Base-by-base conservation (phyloP, 2,329 filamentous ascomycete genomes). In the Aspergillus spinulosporus region DNA sequence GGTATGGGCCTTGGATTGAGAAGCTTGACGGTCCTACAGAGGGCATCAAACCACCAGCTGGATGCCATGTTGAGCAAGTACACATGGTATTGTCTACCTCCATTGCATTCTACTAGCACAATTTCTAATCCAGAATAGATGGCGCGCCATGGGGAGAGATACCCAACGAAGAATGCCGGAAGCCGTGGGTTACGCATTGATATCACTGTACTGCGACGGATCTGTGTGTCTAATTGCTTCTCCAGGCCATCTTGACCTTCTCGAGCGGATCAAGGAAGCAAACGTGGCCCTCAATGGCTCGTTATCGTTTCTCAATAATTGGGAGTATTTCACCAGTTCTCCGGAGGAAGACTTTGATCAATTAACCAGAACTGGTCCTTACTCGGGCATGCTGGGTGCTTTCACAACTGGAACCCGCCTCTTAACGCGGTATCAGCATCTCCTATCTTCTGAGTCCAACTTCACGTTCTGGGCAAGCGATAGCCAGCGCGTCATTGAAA, bases 141-240 rank as follows among this genome's bases (percentile, higher is more conserved):
- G 73, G 80, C 82, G 15, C 76, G 83, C 40, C 83, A 85, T 71
- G 80, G 74, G 21, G 83, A 84, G 64, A 72, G 83, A 64, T 84
- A 83, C 68, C 82, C 83, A 1, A 85, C 82, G 0, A 67, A 66
- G 36, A 75, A 70, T 58, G 78, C 79, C 40, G 82, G 80, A 29
- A 68, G 63, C 47, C 76, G 82, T 82, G 74, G 52, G 79, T 78
- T 32, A 5, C 36, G 49, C 43, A 15, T 9, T 12, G n/a, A 36
- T 21, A 21, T 21, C 21, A 21, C 21, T 36, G 14, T 39, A 9
- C 45, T 14, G 21, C 4, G 43, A 12, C 6, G 36, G n/a, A 7
- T 47, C n/a, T 36, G n/a, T 11, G n/a, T 9, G 15, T 14, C 26
- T 45, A 45, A 56, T n/a, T 21, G 7, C 9, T 21, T 44, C 14